Base-by-base conservation (phyloP, 2,329 filamentous ascomycete genomes). In the Davidsoniella neocaledoniae region DNA sequence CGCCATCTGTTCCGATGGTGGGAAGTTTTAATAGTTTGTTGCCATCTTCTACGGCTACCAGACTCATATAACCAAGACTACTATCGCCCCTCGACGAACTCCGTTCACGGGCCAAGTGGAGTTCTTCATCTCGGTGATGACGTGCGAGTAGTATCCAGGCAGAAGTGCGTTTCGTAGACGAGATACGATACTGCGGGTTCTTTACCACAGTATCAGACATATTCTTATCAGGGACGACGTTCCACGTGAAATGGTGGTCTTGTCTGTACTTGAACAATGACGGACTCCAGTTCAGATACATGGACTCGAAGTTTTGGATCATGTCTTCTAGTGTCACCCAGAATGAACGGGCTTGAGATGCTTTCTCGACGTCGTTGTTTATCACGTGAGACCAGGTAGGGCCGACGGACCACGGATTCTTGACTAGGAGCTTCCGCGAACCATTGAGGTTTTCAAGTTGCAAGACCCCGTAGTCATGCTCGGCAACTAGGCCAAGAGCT, bases 261-360 rank as follows among this genome's bases (percentile, higher is more conserved):
- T 94, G 81, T 7, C 88, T 79, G 60, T 83, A 68, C 1, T 69
- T 69, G 64, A 98, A 98, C 0, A 94, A 69, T 0, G 75, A 73
- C 0, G 91, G 88, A 56, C 94, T 95, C 91, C 91, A 98, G 64
- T 96, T 98, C 49, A 98, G 71, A 63, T 96, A 98, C 56, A 98
- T 77, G 16, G 88, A 94, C 61, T 96, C 87, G 55, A 95, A 98
- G 60, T 94, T 81, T 58, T 94, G 87, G 36, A 86, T 75, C 3
- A 95, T 79, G 55, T 87, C 84, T 57, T 94, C 84, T 25, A 91
- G 77, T 21, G 81, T 79, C 66, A 96, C 93, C 90, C 91, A 96
- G 60, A 94, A 93, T 1, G 83, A 39, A 14, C 52, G 48, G 16
- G 86, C 26, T 16, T 33, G 40, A 4, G n/a, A 87, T 86, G 0